These are phyloP conservation scores for Salicornia ramosissima DNA, from an alignment of 148 eudicot species.

Conservation along the genomic window DNA sequence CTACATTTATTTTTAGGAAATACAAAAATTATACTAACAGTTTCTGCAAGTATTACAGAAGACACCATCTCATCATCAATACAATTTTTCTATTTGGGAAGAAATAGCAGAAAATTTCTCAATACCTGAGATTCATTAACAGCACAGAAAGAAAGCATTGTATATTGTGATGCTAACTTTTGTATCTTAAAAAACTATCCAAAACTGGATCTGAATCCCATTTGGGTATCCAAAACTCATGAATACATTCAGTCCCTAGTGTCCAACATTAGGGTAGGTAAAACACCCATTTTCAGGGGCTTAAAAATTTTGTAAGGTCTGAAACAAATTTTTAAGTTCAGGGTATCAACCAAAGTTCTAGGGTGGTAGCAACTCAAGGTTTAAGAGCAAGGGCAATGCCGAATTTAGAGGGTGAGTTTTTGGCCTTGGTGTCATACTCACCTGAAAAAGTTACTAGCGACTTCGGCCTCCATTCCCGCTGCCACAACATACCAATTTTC, in stretches of 20 bases:
- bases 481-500: conserved; percentile 63
- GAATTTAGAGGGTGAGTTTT: conserved; percentile 41
- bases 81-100: background rate
- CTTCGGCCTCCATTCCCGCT: conserved; percentile 88
- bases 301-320: conserved; percentile 8
- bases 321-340: conserved; percentile 9
- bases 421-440: conserved; percentile 70
- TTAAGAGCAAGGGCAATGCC: conserved; percentile 77
- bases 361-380: conserved; percentile 44
- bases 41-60: background rate
- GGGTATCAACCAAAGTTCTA: background rate
- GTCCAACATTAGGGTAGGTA: conserved; percentile 16
- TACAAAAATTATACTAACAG: background rate
- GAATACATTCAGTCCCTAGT: conserved; percentile 6
- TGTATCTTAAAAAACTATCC: conserved; percentile 21
- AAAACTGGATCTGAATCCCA: conserved; percentile 36
- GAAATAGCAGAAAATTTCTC: conserved; percentile 5
- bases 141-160: background rate
- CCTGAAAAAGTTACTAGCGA: conserved; percentile 66
- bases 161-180: background rate
- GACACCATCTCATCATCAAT: background rate
- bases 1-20: background rate
- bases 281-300: conserved; percentile 17
- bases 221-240: conserved; percentile 15
- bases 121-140: conserved; percentile 9